Evolutionary conservation across 2,329 filamentous ascomycete genomes (phyloP).

Genomic region (Hirsutella thompsonii): DNA sequence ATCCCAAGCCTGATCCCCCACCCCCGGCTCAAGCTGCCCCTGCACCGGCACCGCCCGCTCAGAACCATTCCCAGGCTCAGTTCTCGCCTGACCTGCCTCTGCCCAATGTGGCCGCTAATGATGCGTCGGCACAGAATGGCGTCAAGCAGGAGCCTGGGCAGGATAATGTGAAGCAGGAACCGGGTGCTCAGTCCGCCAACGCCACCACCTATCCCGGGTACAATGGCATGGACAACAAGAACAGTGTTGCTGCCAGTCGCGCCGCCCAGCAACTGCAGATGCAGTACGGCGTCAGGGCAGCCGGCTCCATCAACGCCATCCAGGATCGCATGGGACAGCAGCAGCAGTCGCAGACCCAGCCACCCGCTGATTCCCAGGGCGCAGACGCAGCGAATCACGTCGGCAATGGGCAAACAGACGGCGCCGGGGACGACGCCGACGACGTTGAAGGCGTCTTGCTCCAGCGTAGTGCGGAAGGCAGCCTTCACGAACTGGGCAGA

Average conservation of each 20-base stretch:
- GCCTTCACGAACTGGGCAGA: conserved; percentile 41
- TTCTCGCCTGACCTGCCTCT: conserved; percentile 19
- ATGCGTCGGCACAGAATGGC: conserved; percentile 18
- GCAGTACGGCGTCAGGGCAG: conserved; percentile 51
- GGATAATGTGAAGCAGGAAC: conserved; percentile 33
- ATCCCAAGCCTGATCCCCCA: conserved; percentile 63
- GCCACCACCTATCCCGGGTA: conserved; percentile 20
- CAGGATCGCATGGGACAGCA: conserved; percentile 28
- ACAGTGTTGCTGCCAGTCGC: conserved; percentile 35
- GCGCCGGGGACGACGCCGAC: conserved; percentile 44
- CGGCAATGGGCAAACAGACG: conserved; percentile 55
- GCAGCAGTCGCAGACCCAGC: conserved; percentile 15
- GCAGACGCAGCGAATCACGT: conserved; percentile 15
- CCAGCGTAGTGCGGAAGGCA: conserved; percentile 38
- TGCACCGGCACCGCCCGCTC: conserved; percentile 8
- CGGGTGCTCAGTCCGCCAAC: conserved; percentile 19
- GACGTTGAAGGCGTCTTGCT: conserved; percentile 47
- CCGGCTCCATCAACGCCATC: conserved; percentile 52
- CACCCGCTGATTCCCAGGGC: conserved; percentile 16
- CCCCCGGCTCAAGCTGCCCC: conserved; percentile 18
- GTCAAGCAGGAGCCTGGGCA: conserved; percentile 30
- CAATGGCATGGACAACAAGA: conserved; percentile 19
- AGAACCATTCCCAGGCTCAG: conserved; percentile 17
- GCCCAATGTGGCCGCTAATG: conserved; percentile 13
- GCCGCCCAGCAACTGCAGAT: conserved; percentile 43